A percentile compares a stretch with the other conserved stretches of the same genome.
Conservation (phyloP, 2,329 filamentous ascomycete species). For the Botrytis galanthina region DNA sequence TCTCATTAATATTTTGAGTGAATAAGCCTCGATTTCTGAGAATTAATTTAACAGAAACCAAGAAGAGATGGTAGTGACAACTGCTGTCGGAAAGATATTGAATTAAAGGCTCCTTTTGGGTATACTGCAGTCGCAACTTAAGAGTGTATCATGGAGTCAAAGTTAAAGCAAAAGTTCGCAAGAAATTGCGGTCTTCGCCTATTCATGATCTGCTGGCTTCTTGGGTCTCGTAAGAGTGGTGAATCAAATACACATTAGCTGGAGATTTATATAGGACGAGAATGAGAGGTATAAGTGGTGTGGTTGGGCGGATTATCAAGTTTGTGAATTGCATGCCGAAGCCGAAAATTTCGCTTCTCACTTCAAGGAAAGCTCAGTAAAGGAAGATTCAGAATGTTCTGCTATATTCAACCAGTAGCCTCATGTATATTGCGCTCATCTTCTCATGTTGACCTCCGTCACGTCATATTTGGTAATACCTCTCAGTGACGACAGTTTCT, state of each 20-base stretch:
- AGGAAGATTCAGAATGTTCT: not conserved
- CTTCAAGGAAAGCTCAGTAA: not conserved
- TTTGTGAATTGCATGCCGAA: not conserved
- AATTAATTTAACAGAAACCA: not conserved
- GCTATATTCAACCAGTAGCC: not conserved
- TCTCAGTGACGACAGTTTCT: not conserved
- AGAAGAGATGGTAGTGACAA: not conserved
- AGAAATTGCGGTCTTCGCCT: not conserved
- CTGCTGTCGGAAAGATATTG: not conserved
- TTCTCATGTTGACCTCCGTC: rapidly evolving
- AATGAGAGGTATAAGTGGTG: not conserved
- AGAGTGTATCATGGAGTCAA: rapidly evolving
- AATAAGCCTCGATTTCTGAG: not conserved
- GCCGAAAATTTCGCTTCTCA: not conserved
- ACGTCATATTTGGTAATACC: not conserved
- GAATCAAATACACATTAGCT: rapidly evolving
- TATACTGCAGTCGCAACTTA: not conserved
- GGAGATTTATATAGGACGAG: not conserved
- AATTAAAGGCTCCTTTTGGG: not conserved
- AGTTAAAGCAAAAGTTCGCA: not conserved
- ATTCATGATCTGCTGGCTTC: too few species aligned
- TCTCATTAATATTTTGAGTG: not conserved
- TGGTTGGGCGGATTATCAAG: not conserved
- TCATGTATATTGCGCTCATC: not conserved
- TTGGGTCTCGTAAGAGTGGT: not conserved